Conservation (phyloP, 495 filamentous ascomycete species). For the Durotheca rogersii region DNA sequence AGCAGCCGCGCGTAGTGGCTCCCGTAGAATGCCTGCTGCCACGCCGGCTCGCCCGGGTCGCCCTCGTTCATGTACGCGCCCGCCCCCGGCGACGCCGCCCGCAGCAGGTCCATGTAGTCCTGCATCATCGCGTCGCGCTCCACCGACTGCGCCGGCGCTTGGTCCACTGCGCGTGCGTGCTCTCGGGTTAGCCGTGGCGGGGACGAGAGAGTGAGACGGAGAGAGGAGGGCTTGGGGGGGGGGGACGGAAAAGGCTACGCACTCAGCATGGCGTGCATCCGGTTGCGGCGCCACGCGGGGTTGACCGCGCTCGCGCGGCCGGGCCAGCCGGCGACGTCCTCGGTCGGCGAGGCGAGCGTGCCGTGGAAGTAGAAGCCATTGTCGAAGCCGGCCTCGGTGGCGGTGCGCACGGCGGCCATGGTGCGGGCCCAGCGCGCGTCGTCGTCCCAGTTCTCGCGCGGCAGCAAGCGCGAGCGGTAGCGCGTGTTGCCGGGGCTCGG, state of each 20-base stretch:
- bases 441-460: constrained; percentile 48
- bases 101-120: constrained; percentile 34
- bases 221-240: too few relatives aligned
- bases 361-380: constrained; percentile 47
- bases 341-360: constrained; percentile 42
- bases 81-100: constrained; percentile 37
- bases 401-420: constrained; percentile 48
- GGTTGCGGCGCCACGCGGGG: constrained; percentile 55
- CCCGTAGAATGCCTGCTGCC: constrained; percentile 61
- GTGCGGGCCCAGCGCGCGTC: constrained; percentile 47
- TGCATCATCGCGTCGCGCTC: constrained; percentile 25
- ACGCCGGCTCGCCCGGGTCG: constrained; percentile 59
- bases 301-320: constrained; percentile 50
- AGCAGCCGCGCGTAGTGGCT: constrained; percentile 53
- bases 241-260: too few relatives aligned
- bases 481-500: constrained; percentile 29
- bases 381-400: constrained; percentile 48
- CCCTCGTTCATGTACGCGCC: constrained; percentile 53
- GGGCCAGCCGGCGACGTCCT: constrained; percentile 37
- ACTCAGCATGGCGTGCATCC: constrained; percentile 55
- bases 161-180: too few relatives aligned
- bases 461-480: constrained; percentile 53
- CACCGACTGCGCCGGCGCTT: constrained; percentile 32
- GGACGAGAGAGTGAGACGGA: too few relatives aligned
- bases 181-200: too few relatives aligned